A percentile compares a stretch with the other conserved stretches of the same genome.
Evolutionary conservation across 2,329 filamentous ascomycete species (phyloP).

Genomic region (Aureobasidium melanogenum): DNA sequence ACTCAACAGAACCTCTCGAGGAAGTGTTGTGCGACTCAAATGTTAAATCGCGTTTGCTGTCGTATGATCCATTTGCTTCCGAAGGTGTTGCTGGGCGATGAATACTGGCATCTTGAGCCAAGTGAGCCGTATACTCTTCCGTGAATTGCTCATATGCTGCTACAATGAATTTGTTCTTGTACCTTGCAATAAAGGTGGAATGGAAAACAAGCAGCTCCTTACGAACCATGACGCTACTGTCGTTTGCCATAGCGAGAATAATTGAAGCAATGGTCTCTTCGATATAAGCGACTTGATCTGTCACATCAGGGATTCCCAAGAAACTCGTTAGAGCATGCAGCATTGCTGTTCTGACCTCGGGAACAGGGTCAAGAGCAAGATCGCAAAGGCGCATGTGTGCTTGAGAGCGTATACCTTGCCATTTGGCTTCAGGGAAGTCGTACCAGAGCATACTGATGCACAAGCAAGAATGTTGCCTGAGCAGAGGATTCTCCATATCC

Average conservation of each 20-base stretch:
- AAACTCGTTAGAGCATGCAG: conserved; percentile 90
- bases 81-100: conserved; percentile 6
- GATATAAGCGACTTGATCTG: conserved; percentile 79
- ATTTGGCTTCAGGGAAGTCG: conserved; percentile 86
- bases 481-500: conserved; percentile 76
- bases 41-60: conserved; percentile 11
- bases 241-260: conserved; percentile 81
- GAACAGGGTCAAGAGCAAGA: conserved; percentile 74
- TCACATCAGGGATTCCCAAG: conserved; percentile 84
- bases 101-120: conserved; percentile 5
- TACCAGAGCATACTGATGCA: conserved; percentile 94
- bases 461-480: conserved; percentile 91
- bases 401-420: conserved; percentile 83
- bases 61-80: conserved; percentile 13
- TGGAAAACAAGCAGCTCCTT: conserved; percentile 91
- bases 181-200: conserved; percentile 81
- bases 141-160: conserved; percentile 83
- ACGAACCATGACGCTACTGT: conserved; percentile 88
- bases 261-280: conserved; percentile 88
- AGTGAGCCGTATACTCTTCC: conserved; percentile 49
- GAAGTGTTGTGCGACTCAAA: neutral
- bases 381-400: conserved; percentile 74
- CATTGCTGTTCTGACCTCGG: conserved; percentile 89
- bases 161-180: conserved; percentile 86
- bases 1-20: neutral